Conservation (phyloP, 129 eudicot genomes). For the Apium graveolens region DNA sequence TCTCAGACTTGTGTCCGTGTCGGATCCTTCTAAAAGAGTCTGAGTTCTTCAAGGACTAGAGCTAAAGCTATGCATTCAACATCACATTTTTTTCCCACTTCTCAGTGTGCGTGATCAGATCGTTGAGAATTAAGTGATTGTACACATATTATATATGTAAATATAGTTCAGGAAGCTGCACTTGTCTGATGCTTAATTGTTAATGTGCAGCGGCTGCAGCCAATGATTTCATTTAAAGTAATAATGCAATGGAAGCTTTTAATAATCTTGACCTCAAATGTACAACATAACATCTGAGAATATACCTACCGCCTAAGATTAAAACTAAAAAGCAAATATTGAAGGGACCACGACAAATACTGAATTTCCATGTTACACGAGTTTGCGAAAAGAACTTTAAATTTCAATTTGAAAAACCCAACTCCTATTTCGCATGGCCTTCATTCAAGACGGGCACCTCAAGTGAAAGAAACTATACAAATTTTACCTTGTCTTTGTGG, state of each 20-base stretch:
- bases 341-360: neutral
- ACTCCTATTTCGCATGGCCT: neutral
- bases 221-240: neutral
- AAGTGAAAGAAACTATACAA: neutral
- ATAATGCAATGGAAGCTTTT: neutral
- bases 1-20: too few species aligned
- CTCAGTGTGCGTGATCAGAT: too few species aligned
- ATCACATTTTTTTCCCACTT: neutral
- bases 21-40: too few species aligned
- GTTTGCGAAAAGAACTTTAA: neutral
- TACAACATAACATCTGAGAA: neutral
- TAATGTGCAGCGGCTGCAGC: neutral
- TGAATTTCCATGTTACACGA: neutral
- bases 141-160: neutral
- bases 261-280: neutral
- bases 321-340: neutral
- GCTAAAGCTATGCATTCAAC: neutral
- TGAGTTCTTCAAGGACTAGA: neutral
- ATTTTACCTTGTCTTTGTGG: constrained; percentile 80
- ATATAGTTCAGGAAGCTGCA: neutral
- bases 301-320: neutral
- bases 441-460: neutral
- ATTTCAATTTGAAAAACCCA: neutral
- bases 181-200: neutral
- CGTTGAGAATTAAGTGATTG: too few species aligned